Percentiles rank a stretch among this genome's conserved stretches.
Conservation (phyloP, 1,284 basidiomycete genomes). For the Pholiota adiposa region DNA sequence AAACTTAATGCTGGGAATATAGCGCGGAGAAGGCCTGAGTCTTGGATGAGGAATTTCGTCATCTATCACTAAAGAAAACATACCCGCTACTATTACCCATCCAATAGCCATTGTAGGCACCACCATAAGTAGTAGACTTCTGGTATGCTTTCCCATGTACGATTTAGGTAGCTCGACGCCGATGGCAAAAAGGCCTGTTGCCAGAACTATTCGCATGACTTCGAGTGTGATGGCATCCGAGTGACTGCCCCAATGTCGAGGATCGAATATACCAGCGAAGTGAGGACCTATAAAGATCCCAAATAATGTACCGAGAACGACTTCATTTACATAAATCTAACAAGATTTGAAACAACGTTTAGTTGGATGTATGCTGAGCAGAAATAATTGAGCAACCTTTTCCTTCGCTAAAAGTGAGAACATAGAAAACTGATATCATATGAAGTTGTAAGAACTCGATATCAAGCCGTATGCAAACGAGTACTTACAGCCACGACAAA, state of each 20-base stretch:
- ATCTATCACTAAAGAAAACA: conserved; percentile 12
- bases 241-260: conserved; percentile 70
- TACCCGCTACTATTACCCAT: conserved; percentile 72
- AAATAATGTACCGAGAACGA: conserved; percentile 84
- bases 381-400: conserved; percentile 44
- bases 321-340: conserved; percentile 89
- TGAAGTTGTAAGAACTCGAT: background rate
- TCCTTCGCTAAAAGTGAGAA: conserved; percentile 85
- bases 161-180: conserved; percentile 73
- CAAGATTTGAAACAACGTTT: background rate
- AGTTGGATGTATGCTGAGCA: background rate
- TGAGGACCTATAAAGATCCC: conserved; percentile 73
- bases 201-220: conserved; percentile 72
- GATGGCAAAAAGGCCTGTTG: conserved; percentile 72
- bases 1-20: conserved; percentile 74
- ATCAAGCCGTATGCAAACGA: background rate
- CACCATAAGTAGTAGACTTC: conserved; percentile 65
- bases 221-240: conserved; percentile 78
- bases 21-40: conserved; percentile 57
- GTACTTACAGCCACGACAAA: conserved; percentile 68
- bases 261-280: conserved; percentile 77
- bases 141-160: conserved; percentile 67
- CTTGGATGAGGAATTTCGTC: background rate
- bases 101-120: conserved; percentile 82
- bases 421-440: conserved; percentile 74